Percentiles rank a stretch among this genome's conserved stretches.
Evolutionary conservation across 106 monocot genomes (phyloP).

Genomic region (Apostasia shenzhenica): DNA sequence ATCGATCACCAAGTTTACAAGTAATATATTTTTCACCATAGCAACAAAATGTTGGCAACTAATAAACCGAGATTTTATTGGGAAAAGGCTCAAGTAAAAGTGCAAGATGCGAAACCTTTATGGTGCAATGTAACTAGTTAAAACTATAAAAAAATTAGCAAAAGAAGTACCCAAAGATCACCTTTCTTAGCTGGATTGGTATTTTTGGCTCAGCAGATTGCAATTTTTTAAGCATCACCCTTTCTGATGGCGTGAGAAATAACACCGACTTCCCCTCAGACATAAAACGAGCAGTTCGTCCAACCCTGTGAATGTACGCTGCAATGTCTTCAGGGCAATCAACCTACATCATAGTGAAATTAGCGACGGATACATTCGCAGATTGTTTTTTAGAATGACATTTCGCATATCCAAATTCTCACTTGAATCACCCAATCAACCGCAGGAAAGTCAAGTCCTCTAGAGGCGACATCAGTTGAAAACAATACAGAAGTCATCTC

Average conservation of each 20-base stretch:
- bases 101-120: no score
- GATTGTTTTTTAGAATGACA: not conserved
- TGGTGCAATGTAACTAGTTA: no score
- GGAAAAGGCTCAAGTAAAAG: no score
- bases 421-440: constrained; percentile 99
- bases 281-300: constrained; percentile 90
- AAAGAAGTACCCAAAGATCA: constrained; percentile 10
- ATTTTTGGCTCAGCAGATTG: constrained; percentile 71
- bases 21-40: no score
- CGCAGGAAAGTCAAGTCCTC: constrained; percentile 84
- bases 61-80: no score
- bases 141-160: not conserved
- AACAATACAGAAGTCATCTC: constrained; percentile 74
- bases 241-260: constrained; percentile 75
- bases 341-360: constrained; percentile 34
- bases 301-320: constrained; percentile 90
- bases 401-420: not conserved
- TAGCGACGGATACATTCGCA: not conserved
- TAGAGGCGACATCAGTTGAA: constrained; percentile 83
- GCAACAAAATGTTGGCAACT: no score
- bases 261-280: constrained; percentile 76
- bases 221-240: constrained; percentile 71
- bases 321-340: constrained; percentile 92
- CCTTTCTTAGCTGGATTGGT: constrained; percentile 75
- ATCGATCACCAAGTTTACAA: no score